Percentiles rank a stretch among this genome's conserved stretches.
Evolutionary conservation across 192 early-diverging fungal species (phyloP).

Genomic region (Kappamyces sp.): DNA sequence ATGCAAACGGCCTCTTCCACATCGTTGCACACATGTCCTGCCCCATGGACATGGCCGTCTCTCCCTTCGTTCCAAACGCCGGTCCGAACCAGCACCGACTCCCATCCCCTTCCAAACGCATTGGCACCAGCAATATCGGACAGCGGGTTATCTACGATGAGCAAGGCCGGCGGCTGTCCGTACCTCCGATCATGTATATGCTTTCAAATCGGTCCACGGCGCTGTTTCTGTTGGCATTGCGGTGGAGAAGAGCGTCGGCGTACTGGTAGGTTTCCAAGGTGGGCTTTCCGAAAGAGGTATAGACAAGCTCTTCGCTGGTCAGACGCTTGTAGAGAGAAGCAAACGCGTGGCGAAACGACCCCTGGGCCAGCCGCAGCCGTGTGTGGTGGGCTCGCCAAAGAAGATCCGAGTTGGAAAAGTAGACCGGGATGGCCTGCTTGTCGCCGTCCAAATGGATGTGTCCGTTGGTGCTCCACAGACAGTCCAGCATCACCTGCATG

Average conservation of each 20-base stretch:
- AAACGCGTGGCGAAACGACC: constrained; percentile 67
- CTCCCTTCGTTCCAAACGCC: constrained; percentile 32
- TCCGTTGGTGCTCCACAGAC: constrained; percentile 53
- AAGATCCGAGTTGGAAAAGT: constrained; percentile 46
- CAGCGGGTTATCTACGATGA: constrained; percentile 24
- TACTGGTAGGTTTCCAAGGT: constrained; percentile 67
- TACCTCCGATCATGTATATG: not conserved
- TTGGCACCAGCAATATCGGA: constrained; percentile 33
- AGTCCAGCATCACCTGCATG: constrained; percentile 72
- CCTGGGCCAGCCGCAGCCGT: constrained; percentile 74
- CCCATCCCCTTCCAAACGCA: constrained; percentile 24
- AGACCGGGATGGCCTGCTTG: constrained; percentile 63
- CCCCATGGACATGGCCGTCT: constrained; percentile 30
- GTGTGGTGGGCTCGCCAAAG: constrained; percentile 83
- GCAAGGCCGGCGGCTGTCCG: not conserved
- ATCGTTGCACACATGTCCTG: constrained; percentile 24
- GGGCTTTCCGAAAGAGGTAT: constrained; percentile 79
- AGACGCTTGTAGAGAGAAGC: constrained; percentile 55
- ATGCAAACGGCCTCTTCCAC: constrained; percentile 33
- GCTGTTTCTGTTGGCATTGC: too few relatives aligned
- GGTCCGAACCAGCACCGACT: constrained; percentile 30
- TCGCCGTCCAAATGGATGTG: constrained; percentile 18
- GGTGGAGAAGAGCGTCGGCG: too few relatives aligned
- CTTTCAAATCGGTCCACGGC: not conserved
- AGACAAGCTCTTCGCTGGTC: constrained; percentile 48